phyloP scores from a whole-genome alignment of 2,329 filamentous ascomycete genomes.

The Fusarium solani-melongenae region DNA sequence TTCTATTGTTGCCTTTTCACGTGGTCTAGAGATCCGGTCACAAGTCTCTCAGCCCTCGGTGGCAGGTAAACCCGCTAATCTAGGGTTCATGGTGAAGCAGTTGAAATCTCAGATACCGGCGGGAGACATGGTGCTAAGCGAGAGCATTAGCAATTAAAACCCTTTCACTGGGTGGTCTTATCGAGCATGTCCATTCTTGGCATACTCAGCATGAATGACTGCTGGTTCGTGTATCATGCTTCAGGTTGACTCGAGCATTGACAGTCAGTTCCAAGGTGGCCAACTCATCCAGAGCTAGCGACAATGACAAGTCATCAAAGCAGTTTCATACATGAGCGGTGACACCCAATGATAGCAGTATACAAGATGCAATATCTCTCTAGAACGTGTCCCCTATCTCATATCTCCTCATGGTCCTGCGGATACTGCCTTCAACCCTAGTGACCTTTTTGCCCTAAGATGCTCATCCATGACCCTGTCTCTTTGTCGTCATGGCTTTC shows the following conservation, averaged over 20 bases:
- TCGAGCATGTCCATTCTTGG: background rate
- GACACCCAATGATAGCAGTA: background rate
- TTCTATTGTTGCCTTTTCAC: background rate
- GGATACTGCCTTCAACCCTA: background rate
- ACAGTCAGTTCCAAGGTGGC: background rate
- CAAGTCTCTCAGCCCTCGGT: background rate
- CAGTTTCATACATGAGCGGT: conserved; percentile 13
- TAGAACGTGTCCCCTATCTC: background rate
- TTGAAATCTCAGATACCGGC: background rate
- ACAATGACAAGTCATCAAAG: conserved; percentile 28
- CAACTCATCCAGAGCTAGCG: conserved; percentile 24
- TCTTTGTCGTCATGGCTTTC: conserved; percentile 30
- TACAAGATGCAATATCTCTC: background rate
- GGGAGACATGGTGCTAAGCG: background rate
- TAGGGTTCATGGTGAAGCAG: background rate
- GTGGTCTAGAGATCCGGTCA: background rate
- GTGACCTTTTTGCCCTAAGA: background rate
- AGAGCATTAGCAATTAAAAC: background rate
- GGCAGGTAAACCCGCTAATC: background rate
- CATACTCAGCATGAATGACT: background rate
- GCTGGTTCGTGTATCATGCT: background rate
- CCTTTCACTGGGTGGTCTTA: background rate
- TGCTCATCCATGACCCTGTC: conserved; percentile 9
- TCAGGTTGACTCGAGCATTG: background rate
- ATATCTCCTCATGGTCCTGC: background rate